Base-by-base conservation (phyloP, 495 filamentous ascomycete species). In the Penicillium chermesinum region DNA sequence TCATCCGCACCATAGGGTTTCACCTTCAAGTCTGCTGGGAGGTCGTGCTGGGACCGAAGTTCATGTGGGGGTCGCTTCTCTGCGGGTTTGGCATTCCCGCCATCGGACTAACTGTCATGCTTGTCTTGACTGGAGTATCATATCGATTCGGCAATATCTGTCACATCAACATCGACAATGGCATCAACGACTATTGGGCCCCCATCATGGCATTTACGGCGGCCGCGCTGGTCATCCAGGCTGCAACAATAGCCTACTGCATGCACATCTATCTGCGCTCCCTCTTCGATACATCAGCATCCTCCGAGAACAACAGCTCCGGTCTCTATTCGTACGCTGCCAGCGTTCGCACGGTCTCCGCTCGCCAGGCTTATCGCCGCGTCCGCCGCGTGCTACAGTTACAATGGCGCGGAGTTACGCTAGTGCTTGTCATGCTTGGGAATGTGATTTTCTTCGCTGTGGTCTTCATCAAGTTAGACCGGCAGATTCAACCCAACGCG, bases 1-100 rank as follows among this genome's bases (percentile, higher is more conserved):
- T 96, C 66, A 74, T 96, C 38, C 83, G 93, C 41, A 86, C 93
- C 3, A 63, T 96, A 35, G 95, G 91, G 14, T 85, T 98, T 46
- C 93, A 98, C 64, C 80, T 98, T 10, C 94, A 97, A 68, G 95
- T 98, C 38, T 95, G 89, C 72, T 98, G 94, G 94, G 88, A 97
- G 61, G 73, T 94, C 15, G 81, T 91, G 4, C 84, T 94, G 7
- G 94, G 93, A 2, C 78, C 79, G 15, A 89, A 82, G 51, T 96
- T 95, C 67, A 96, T 96, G 83, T 89, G 87, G 78, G 78, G 77
- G 51, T 82, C 94, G 9, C 82, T 95, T 55, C 70, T 79, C 7
- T 69, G 80, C 37, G 93, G 94, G 49, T 95, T 91, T 84, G 89
- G 82, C 7, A 73, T 97, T 35, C 88, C 90, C 2, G 76, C 81